Percentiles rank a stretch among this genome's conserved stretches.
Conservation (phyloP, 495 filamentous ascomycete species). For the Clohesyomyces aquaticus region DNA sequence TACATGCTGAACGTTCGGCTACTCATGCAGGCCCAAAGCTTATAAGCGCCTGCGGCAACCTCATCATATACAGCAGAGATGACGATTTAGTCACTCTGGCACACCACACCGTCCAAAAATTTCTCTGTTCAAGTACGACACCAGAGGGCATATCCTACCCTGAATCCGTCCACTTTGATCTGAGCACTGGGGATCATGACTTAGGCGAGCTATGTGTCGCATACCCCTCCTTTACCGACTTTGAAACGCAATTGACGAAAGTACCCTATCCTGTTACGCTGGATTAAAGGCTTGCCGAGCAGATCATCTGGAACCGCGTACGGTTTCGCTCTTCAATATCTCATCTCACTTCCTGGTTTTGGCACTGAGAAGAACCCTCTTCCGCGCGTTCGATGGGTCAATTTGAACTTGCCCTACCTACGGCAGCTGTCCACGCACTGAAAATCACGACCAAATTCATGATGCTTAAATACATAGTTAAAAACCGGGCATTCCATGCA, state of each 20-base stretch:
- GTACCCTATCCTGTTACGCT: background rate
- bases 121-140: slow-evolving; percentile 4
- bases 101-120: slow-evolving; percentile 40
- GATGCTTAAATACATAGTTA: no score
- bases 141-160: background rate
- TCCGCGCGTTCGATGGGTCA: no score
- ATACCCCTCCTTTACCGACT: slow-evolving; percentile 20
- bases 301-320: background rate
- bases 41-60: slow-evolving; percentile 33
- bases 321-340: background rate
- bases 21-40: slow-evolving; percentile 10
- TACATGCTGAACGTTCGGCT: slow-evolving; percentile 17
- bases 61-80: slow-evolving; percentile 28
- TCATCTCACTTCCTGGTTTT: background rate
- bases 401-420: slow-evolving; percentile 9
- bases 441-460: no score
- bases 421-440: no score
- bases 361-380: no score
- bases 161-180: slow-evolving; percentile 17
- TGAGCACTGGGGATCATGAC: slow-evolving; percentile 2
- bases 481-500: no score
- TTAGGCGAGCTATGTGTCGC: slow-evolving; percentile 17
- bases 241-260: slow-evolving; percentile 14
- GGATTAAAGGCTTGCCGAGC: background rate
- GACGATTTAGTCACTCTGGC: slow-evolving; percentile 37